Base-by-base conservation (phyloP, 2,329 filamentous ascomycete genomes). In the Amesomyces nigricolor region DNA sequence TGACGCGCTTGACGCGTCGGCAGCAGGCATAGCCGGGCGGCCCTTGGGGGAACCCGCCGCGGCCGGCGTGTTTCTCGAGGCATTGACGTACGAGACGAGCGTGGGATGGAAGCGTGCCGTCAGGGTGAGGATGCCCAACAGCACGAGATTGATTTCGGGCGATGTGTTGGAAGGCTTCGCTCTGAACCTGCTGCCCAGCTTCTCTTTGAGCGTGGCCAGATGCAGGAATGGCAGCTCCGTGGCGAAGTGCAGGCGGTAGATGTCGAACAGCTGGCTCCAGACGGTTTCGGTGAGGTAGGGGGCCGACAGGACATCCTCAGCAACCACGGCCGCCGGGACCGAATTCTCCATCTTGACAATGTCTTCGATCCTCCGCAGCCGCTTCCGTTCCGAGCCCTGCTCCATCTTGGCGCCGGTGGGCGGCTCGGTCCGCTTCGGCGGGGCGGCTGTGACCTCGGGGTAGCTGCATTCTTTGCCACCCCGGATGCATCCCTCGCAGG, bases 181-280 rank as follows among this genome's bases (percentile, higher is more conserved):
- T 51, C 69, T 71, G 56, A 71, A 71, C 58, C 71, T 72, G 60
- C 71, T 70, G n/a, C 71, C 72, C 59, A 79, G 71, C 54, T 73
- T 75, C 57, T 78, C 75, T 62, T 78, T 78, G 61, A 89, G 81
- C 0, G 80, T 86, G 2, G 82, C 78, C 5, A 85, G 73, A 65
- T 89, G 86, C 7, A 90, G 68, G 64, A 90, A 90, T 0, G 86
- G 82, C 39, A 90, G 75, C 65, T 89, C 86, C 1, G 86, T 83
- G 0, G 83, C 83, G 66, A 86, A 89, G 65, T 90, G 85, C 42
- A 84, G 74, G 63, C 85, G 82, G 68, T 86, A 89, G 29, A 88
- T 81, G 62, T 82, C 81, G 62, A 87, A 86, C 38, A 89, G 71
- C 63, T 88, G 81, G 40, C 79, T 78, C 86, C 86, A 90, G 4